These are phyloP conservation scores for Alnus glutinosa DNA, from an alignment of 306 rosid genomes.

Conservation along the genomic window DNA sequence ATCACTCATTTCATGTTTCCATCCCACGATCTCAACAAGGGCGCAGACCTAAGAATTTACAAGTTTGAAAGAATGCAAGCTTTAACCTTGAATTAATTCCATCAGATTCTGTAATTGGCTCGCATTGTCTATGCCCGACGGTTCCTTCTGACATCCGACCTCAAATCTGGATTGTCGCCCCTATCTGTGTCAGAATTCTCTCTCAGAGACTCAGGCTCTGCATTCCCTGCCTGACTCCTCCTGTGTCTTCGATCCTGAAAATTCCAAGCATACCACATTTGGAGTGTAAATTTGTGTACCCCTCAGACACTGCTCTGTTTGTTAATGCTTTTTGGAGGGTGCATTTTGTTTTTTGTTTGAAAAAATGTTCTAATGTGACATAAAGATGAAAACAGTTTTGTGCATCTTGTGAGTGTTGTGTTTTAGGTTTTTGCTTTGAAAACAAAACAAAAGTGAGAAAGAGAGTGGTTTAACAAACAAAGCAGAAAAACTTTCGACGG, in stretches of 20 bases:
- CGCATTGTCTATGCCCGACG: constrained; percentile 35
- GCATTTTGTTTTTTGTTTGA: too few species aligned
- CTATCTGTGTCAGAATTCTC: constrained; percentile 54
- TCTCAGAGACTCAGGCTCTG: constrained; percentile 36
- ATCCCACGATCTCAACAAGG: constrained; percentile 36
- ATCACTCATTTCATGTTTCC: constrained; percentile 31
- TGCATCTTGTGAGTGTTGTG: too few species aligned
- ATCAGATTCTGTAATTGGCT: constrained; percentile 23
- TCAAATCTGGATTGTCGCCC: constrained; percentile 49
- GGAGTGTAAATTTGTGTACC: constrained; percentile 18
- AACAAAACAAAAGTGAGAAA: too few species aligned
- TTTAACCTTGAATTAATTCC: constrained; percentile 27
- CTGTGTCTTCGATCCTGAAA: constrained; percentile 72
- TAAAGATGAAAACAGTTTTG: too few species aligned
- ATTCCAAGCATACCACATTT: constrained; percentile 20
- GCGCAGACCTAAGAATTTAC: constrained; percentile 37
- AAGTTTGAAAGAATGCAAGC: constrained; percentile 48
- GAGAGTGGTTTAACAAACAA: too few species aligned
- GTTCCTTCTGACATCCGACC: constrained; percentile 46
- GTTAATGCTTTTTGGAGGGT: too few species aligned
- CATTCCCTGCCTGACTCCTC: constrained; percentile 48
- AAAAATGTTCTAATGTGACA: too few species aligned
- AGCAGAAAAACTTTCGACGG: neutral
- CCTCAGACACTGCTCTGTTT: neutral
- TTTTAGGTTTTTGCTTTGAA: too few species aligned